Conservation (phyloP, 2,329 filamentous ascomycete genomes). For the Microcyclospora pomicola region DNA sequence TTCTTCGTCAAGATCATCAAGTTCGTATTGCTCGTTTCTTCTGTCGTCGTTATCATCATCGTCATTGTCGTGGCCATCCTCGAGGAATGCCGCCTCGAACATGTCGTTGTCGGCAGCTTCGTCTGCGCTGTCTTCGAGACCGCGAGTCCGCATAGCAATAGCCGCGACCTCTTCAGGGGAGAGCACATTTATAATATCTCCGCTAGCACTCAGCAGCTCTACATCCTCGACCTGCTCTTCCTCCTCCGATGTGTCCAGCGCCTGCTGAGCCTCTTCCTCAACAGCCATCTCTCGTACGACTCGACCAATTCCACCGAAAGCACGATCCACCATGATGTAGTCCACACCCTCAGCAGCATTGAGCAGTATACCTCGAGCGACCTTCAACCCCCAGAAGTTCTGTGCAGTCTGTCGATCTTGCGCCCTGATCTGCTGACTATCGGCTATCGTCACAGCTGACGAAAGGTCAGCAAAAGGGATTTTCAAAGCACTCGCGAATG, state of each 20-base stretch:
- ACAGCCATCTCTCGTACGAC: constrained; percentile 12
- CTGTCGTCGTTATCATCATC: constrained; percentile 9
- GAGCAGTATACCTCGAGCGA: constrained; percentile 46
- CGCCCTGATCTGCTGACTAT: constrained; percentile 14
- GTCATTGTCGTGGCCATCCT: constrained; percentile 7
- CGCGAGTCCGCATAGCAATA: constrained; percentile 3
- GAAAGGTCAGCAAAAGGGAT: constrained; percentile 40
- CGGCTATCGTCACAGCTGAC: constrained; percentile 18
- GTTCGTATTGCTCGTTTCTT: constrained; percentile 11
- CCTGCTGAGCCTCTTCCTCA: constrained; percentile 11
- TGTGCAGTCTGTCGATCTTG: constrained; percentile 33
- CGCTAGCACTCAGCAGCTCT: constrained; percentile 9
- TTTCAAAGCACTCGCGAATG: constrained; percentile 41
- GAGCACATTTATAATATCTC: constrained; percentile 5
- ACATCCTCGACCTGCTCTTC: constrained; percentile 7
- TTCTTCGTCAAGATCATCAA: constrained; percentile 12
- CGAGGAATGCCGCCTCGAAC: constrained; percentile 3
- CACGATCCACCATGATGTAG: constrained; percentile 43
- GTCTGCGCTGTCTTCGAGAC: neutral
- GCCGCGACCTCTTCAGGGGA: constrained; percentile 10
- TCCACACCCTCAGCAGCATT: constrained; percentile 42
- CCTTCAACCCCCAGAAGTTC: constrained; percentile 45
- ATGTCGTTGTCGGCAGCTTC: constrained; percentile 1
- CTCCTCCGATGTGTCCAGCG: constrained; percentile 10
- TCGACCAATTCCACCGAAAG: constrained; percentile 46